phyloP scores from a whole-genome alignment of 1,284 basidiomycete species.

The Ustilago xerochloae region DNA sequence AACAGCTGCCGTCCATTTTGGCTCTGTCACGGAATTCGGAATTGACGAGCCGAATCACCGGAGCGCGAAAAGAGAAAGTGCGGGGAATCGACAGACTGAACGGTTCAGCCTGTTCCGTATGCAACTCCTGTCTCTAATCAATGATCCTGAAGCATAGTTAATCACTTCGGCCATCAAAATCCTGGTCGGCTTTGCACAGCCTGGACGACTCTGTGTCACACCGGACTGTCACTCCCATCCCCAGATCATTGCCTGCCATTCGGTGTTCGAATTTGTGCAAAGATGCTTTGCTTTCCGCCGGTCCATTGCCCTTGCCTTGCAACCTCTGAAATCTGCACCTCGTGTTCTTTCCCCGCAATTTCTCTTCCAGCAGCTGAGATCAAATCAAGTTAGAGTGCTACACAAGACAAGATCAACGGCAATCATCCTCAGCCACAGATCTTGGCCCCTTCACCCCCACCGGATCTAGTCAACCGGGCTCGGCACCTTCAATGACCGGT shows the following conservation, averaged over 20 bases:
- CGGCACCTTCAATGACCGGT: too few relatives aligned
- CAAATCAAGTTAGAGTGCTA: too few relatives aligned
- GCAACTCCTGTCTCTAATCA: slow-evolving; percentile 4
- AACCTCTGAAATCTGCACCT: background rate
- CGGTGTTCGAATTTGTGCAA: background rate
- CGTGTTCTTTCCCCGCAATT: slow-evolving; percentile 1
- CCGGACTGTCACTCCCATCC: slow-evolving; percentile 4
- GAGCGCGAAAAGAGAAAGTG: background rate
- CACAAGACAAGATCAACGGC: too few relatives aligned
- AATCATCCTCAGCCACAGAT: too few relatives aligned
- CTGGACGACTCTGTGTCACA: background rate
- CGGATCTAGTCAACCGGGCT: too few relatives aligned
- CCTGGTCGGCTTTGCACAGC: background rate
- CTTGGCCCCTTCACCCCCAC: too few relatives aligned
- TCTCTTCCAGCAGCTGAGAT: background rate
- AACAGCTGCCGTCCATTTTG: too few relatives aligned
- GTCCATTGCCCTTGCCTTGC: background rate
- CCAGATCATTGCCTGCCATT: slow-evolving; percentile 1
- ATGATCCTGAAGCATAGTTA: background rate
- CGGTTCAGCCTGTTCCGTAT: slow-evolving; percentile 8
- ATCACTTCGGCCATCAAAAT: too few relatives aligned
- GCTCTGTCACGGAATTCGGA: slow-evolving; percentile 8
- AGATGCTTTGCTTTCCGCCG: background rate
- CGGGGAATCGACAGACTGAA: slow-evolving; percentile 13
- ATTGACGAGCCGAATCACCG: background rate